Evolutionary conservation across 441 rosid genomes (phyloP).

Genomic region (Erodium moschatum): DNA sequence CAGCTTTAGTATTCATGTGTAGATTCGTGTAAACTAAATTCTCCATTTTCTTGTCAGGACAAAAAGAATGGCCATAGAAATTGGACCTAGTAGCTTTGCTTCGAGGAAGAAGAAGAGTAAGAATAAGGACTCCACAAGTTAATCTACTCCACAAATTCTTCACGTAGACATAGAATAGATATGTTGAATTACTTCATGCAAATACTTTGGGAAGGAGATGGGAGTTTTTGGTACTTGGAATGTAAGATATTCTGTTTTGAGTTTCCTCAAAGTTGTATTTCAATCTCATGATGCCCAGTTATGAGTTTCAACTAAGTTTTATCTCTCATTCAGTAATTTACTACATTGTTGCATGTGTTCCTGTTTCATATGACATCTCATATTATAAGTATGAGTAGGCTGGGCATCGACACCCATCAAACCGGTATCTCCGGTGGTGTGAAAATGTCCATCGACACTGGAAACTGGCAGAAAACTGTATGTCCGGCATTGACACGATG

Average conservation of each 20-base stretch:
- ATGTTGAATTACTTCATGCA: neutral
- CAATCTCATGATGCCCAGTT: neutral
- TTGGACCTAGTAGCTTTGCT: conserved; percentile 55
- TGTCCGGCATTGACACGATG: no score
- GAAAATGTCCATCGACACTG: no score
- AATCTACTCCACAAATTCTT: conserved; percentile 5
- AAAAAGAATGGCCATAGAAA: conserved; percentile 64
- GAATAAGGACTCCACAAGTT: conserved; percentile 25
- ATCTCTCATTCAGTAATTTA: no score
- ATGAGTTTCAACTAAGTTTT: no score
- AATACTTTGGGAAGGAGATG: neutral
- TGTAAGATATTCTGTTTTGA: no score
- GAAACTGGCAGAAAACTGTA: no score
- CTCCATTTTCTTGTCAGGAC: conserved; percentile 31
- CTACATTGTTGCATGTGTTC: no score
- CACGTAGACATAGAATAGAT: no score
- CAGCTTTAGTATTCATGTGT: neutral
- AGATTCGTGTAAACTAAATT: neutral
- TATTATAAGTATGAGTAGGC: no score
- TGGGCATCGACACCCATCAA: no score
- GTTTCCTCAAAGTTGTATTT: neutral
- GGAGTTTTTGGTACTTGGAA: neutral
- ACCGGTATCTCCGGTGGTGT: no score
- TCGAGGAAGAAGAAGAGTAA: conserved; percentile 64
- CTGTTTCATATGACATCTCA: no score